Evolutionary conservation across 2,329 filamentous ascomycete genomes (phyloP).

Genomic region (Cadophora sp.): DNA sequence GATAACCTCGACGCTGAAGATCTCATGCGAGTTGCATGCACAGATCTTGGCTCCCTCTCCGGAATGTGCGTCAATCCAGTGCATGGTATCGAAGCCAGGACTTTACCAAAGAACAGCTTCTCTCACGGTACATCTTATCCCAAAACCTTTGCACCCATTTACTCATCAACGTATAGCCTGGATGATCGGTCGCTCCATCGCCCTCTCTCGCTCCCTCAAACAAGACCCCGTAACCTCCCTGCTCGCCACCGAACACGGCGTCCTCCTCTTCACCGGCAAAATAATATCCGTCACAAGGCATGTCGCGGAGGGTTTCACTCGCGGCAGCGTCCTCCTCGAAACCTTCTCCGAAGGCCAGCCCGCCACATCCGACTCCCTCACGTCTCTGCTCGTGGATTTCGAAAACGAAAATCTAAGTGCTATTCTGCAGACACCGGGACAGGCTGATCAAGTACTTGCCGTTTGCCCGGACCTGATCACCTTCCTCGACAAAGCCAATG

Average conservation of each 20-base stretch:
- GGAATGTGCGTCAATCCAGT: constrained; percentile 41
- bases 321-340: constrained; percentile 40
- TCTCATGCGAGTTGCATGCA: constrained; percentile 40
- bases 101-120: constrained; percentile 41
- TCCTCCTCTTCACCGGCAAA: constrained; percentile 42
- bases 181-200: constrained; percentile 65
- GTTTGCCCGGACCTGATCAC: constrained; percentile 42
- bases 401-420: constrained; percentile 43
- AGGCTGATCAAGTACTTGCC: constrained; percentile 36
- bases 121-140: constrained; percentile 35
- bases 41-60: constrained; percentile 37
- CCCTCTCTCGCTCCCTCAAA: constrained; percentile 44
- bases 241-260: constrained; percentile 38
- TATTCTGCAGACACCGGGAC: constrained; percentile 29
- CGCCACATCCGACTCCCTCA: not conserved
- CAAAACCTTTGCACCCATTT: no score
- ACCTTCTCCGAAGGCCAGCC: constrained; percentile 23
- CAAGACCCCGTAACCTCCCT: constrained; percentile 38
- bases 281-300: constrained; percentile 40
- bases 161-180: constrained; percentile 42
- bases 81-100: constrained; percentile 39
- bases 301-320: constrained; percentile 40
- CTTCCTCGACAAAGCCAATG: constrained; percentile 53
- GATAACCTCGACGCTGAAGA: constrained; percentile 39
- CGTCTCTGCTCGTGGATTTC: constrained; percentile 39